phyloP scores from a whole-genome alignment of 2,329 filamentous ascomycete species.

The Aureobasidium pullulans region DNA sequence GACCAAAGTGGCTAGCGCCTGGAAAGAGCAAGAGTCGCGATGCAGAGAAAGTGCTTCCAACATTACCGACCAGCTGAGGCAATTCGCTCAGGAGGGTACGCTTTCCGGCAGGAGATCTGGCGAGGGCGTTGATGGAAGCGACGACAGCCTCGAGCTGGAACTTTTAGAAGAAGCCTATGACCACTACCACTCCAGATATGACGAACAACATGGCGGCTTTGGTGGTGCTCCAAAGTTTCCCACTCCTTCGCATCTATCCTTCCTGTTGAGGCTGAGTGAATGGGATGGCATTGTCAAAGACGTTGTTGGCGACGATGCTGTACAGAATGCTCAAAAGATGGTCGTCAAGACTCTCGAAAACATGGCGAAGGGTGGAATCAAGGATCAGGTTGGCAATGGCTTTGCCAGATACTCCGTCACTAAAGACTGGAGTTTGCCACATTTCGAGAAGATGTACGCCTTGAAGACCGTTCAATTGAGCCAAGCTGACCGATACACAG shows the following conservation, averaged over 20 bases:
- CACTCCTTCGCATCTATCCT: constrained; percentile 76
- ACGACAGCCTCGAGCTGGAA: constrained; percentile 77
- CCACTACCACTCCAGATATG: constrained; percentile 74
- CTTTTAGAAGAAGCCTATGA: constrained; percentile 83
- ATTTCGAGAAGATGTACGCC: constrained; percentile 82
- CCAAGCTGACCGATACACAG: constrained; percentile 19
- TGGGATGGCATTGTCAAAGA: constrained; percentile 69
- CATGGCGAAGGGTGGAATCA: constrained; percentile 65
- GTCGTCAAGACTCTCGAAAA: constrained; percentile 70
- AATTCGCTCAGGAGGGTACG: constrained; percentile 84
- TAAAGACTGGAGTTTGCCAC: constrained; percentile 83
- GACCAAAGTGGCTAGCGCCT: constrained; percentile 65
- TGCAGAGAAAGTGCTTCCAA: constrained; percentile 78
- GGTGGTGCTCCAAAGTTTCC: constrained; percentile 73
- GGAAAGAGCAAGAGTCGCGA: constrained; percentile 75
- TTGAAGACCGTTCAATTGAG: not conserved
- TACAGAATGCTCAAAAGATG: constrained; percentile 66
- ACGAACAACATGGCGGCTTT: constrained; percentile 73
- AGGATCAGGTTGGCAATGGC: constrained; percentile 70
- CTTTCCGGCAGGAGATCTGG: constrained; percentile 33
- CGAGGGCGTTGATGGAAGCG: constrained; percentile 23
- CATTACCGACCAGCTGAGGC: constrained; percentile 70
- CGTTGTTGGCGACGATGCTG: constrained; percentile 79
- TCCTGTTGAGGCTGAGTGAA: constrained; percentile 66
- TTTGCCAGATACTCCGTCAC: constrained; percentile 86